phyloP scores from a whole-genome alignment of 495 filamentous ascomycete species.

The Bombardia bombarda region DNA sequence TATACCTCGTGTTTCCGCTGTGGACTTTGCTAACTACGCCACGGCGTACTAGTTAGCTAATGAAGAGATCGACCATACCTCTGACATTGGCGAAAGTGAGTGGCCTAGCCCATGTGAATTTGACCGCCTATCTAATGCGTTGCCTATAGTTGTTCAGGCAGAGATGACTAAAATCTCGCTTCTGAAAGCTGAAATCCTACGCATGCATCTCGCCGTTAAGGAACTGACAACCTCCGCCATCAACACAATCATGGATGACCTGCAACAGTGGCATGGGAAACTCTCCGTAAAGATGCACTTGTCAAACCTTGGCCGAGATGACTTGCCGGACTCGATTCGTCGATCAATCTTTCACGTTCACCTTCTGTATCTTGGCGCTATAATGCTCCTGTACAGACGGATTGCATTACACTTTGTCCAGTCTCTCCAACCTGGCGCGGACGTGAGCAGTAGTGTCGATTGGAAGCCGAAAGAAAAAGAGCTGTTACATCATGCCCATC shows the following conservation, averaged over 20 bases:
- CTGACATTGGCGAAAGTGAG: constrained; percentile 15
- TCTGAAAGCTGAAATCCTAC: constrained; percentile 21
- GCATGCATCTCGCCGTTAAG: constrained; percentile 16
- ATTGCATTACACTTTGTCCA: constrained; percentile 16
- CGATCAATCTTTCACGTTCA: constrained; percentile 26
- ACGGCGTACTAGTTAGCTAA: constrained; percentile 8
- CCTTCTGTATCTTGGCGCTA: constrained; percentile 24
- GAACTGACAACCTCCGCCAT: constrained; percentile 13
- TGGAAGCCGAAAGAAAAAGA: background rate
- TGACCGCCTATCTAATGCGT: background rate
- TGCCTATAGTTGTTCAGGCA: constrained; percentile 15
- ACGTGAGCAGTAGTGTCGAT: background rate
- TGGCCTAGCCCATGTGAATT: background rate
- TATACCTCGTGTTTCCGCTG: background rate
- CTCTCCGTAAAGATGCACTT: constrained; percentile 15
- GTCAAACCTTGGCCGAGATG: constrained; percentile 2
- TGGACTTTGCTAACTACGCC: background rate
- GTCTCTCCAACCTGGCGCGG: background rate
- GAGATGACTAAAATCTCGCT: constrained; percentile 25
- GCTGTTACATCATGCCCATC: constrained; percentile 3
- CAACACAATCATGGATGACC: constrained; percentile 14
- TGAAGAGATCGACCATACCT: constrained; percentile 8
- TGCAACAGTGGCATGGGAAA: constrained; percentile 17
- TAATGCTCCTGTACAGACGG: constrained; percentile 26
- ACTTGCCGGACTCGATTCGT: constrained; percentile 6